Evolutionary conservation across 2,329 filamentous ascomycete genomes (phyloP), one percentile per base, ranked within the genome.

Genomic region (Cladosporium austrohemisphaericum): DNA sequence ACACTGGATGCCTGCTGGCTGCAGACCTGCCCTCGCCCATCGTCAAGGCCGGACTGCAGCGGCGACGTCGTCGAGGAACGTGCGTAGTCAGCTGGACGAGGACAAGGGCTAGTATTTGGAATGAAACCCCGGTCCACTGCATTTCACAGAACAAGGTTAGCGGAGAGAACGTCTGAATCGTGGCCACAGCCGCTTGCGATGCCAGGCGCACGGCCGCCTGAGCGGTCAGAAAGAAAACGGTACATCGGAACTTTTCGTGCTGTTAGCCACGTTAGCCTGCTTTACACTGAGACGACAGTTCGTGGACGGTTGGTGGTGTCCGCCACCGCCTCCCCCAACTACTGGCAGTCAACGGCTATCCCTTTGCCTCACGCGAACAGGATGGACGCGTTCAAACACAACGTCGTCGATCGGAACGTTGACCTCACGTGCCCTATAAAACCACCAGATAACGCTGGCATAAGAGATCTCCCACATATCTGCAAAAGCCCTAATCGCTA

Each of bases 41-140:
- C 33, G 33, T 47, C 44, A 22, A 23, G 29, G 33, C 13, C 33
- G 44, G 44, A 47, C 14, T 37, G 22, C 32, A 38, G 37, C 44
- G 44, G 33, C 35, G 43, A 28, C 32, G 10, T 22, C 25, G 8
- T 38, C 33, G 23, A 37, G 44, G 44, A 47, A 37, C 33, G 44
- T 47, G 44, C 44, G 44, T 31, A 38, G 44, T 47, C 44, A 47
- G 44, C 44, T 47, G 44, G 25, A 29, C 33, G 33, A 47, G 23
- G 11, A 38, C 18, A 38, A 29, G 35, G 25, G 44, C 33, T 36
- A 31, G 23, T 47, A 47, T 47, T 47, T 47, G 44, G 44, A 47
- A 47, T 47, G 33, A 38, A 47, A 47, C 44, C 44, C 44, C 25
- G 33, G 43, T 47, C 44, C 18, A 47, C 43, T 37, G 25, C 43